Evolutionary conservation across 192 early-diverging fungal species (phyloP).

Genomic region (Linnemannia exigua): DNA sequence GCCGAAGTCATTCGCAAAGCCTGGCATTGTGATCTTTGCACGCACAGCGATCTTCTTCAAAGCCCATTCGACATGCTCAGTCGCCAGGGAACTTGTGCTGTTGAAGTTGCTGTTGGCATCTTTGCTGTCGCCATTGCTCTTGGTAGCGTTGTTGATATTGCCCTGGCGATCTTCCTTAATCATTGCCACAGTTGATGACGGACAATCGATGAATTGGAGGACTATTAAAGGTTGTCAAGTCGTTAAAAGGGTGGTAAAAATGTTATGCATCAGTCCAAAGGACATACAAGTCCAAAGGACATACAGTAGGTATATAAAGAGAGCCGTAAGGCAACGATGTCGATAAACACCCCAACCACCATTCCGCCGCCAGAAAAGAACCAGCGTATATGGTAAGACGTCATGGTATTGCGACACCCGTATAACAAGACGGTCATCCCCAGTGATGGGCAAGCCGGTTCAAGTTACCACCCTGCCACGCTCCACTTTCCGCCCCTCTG

Average conservation of each 20-base stretch:
- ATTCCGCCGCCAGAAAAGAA: not conserved
- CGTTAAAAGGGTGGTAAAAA: not conserved
- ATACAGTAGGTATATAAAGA: not conserved
- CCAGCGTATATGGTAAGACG: not conserved
- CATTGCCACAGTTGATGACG: not conserved
- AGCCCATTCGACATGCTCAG: not conserved
- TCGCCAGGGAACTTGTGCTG: not conserved
- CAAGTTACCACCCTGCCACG: not conserved
- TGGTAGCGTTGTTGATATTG: conserved; percentile 4
- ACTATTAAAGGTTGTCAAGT: not conserved
- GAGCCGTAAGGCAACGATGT: not conserved
- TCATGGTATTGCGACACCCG: not conserved
- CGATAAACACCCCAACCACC: conserved; percentile 4
- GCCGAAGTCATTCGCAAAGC: conserved; percentile 6
- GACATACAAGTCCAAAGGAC: conserved; percentile 1
- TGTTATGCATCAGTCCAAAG: not conserved
- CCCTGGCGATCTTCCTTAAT: not conserved
- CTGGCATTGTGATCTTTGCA: not conserved
- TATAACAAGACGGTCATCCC: not conserved
- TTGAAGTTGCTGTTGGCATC: conserved; percentile 1
- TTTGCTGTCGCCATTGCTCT: not conserved
- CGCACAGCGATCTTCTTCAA: not conserved
- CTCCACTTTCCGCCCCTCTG: conserved; percentile 8
- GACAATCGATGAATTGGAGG: not conserved
- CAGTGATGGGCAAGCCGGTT: not conserved